Evolutionary conservation across 2,329 filamentous ascomycete species (phyloP), one percentile per base, ranked within the genome.

Genomic region (Colletotrichum chlorophyti): DNA sequence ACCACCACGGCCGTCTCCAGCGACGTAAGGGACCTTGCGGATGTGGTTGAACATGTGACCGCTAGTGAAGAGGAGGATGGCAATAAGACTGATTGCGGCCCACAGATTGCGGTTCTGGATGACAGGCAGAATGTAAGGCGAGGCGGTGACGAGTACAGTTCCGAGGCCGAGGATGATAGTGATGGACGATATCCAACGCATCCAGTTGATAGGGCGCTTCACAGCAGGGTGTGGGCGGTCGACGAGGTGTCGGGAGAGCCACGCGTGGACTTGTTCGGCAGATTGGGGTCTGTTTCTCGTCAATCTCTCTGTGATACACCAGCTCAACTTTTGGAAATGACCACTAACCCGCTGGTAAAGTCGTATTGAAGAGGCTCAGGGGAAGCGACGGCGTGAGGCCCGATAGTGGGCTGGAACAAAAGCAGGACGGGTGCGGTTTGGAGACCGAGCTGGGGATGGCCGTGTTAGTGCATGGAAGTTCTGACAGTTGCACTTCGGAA

Each of bases 21-120:
- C 83, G 27, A 98, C 92, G 68, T 99, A 99, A 3, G 95, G 95
- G 3, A 96, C 91, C 73, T 95, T 94, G 66, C 96, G 87, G 70
- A 99, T 99, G 71, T 97, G 93, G 75, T 98, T 99, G 83, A 96
- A 99, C 96, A 99, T 99, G 76, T 98, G 93, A 34, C 95, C 96
- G 67, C 91, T 95, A 42, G 90, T 97, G 77, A 98, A 99, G 57
- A 97, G 81, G 37, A 99, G 84, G 63, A 99, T 93, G 12, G 88
- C 82, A 68, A 98, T 93, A 65, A 99, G 79, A 74, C 91, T 96
- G 68, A 96, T 76, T 19, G 91, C 91, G 21, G 94, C 93, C 95
- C 95, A 99, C 15, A 98, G 77, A 69, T 96, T 98, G 66, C 94
- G 90, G 79, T 90, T 97, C 74, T 93, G 91, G 31, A 97, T 73